These are phyloP conservation scores for Mollisiaceae sp. DNA, from an alignment of 2,329 filamentous ascomycete genomes.

Conservation along the genomic window DNA sequence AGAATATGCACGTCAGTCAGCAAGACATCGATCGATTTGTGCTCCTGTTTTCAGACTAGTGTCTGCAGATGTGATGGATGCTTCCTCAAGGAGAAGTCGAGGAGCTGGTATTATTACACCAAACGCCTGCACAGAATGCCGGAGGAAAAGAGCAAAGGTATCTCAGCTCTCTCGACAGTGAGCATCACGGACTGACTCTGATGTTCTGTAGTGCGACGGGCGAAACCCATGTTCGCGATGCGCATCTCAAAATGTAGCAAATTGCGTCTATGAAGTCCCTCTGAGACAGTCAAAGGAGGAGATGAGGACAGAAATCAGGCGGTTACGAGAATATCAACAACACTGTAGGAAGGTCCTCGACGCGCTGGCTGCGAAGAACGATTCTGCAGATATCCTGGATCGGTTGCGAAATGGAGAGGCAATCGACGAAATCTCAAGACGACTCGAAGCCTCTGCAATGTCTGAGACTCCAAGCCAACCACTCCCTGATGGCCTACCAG, in stretches of 20 bases:
- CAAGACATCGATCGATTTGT: neutral
- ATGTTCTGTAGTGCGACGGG: constrained; percentile 59
- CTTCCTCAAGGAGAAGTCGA: constrained; percentile 36
- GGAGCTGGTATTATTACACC: constrained; percentile 40
- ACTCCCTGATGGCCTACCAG: constrained; percentile 45
- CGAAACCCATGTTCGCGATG: constrained; percentile 56
- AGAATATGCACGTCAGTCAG: too few species aligned
- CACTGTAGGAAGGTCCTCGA: constrained; percentile 60
- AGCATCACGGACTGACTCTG: constrained; percentile 40
- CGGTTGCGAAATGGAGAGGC: constrained; percentile 59
- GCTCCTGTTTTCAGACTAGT: neutral
- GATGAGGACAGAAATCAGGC: constrained; percentile 63
- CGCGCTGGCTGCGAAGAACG: constrained; percentile 50
- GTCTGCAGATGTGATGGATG: constrained; percentile 13
- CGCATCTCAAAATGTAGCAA: constrained; percentile 54
- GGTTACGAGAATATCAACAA: constrained; percentile 57
- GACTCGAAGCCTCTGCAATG: constrained; percentile 46
- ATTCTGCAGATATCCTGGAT: constrained; percentile 53
- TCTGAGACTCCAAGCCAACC: neutral
- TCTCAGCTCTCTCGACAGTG: constrained; percentile 3
- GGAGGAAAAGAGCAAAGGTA: constrained; percentile 42
- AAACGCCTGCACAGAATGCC: constrained; percentile 42
- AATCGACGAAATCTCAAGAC: constrained; percentile 61
- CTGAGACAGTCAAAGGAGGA: constrained; percentile 68
- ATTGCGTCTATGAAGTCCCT: constrained; percentile 66